Conservation (phyloP, 805 yeast species). For the Lipomyces yamadae region DNA sequence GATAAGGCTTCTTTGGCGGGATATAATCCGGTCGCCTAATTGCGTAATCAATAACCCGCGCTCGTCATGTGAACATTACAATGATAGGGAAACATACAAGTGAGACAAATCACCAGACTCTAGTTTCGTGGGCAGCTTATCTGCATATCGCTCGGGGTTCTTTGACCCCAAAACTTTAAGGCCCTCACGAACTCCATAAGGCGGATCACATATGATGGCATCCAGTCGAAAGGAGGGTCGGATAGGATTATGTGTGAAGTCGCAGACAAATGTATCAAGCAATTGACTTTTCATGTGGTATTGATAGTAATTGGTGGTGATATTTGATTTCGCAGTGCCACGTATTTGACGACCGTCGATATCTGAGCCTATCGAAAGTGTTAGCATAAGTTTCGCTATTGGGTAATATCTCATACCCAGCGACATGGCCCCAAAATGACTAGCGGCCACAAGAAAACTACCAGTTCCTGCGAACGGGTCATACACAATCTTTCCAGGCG, state of each 20-base stretch:
- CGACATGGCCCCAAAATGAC: conserved; percentile 72
- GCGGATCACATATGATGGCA: conserved; percentile 92
- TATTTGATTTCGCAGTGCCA: conserved; percentile 64
- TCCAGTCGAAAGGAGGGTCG: conserved; percentile 68
- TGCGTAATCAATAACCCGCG: conserved; percentile 66
- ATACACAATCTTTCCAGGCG: conserved; percentile 67
- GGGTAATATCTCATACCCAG: conserved; percentile 6
- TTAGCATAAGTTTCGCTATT: background rate
- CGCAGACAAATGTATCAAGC: conserved; percentile 85
- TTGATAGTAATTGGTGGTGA: conserved; percentile 72
- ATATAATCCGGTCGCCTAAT: conserved; percentile 79
- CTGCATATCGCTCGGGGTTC: conserved; percentile 67
- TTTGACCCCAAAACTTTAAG: conserved; percentile 88
- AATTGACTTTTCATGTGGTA: conserved; percentile 63
- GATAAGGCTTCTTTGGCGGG: conserved; percentile 91
- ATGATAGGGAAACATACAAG: conserved; percentile 7
- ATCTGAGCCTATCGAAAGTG: conserved; percentile 75
- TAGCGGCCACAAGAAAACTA: conserved; percentile 86
- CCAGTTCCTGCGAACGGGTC: conserved; percentile 99
- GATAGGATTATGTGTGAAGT: conserved; percentile 88
- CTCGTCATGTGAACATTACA: background rate
- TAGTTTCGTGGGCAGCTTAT: conserved; percentile 43
- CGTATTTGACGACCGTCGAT: conserved; percentile 80
- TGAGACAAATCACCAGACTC: conserved; percentile 36
- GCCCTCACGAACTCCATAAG: conserved; percentile 96